phyloP scores from a whole-genome alignment of 2,329 filamentous ascomycete genomes.

The Aspergillus ochraceoroseus region DNA sequence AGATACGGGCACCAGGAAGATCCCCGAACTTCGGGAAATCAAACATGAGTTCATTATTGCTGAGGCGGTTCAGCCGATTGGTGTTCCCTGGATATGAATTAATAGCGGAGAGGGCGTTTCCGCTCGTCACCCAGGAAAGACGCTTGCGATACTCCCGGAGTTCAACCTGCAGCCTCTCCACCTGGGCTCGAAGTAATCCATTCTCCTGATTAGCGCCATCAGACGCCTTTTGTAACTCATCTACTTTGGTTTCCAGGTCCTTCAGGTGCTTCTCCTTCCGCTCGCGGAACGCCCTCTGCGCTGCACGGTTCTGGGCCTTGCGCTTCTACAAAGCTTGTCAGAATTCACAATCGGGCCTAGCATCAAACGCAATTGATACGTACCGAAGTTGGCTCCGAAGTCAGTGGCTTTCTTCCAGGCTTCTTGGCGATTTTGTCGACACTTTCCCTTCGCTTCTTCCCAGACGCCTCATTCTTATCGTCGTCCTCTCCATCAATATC shows the following conservation, averaged over 20 bases:
- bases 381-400: constrained; percentile 92
- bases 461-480: constrained; percentile 60
- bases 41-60: constrained; percentile 82
- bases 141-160: constrained; percentile 87
- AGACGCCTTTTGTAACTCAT: constrained; percentile 70
- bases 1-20: constrained; percentile 54
- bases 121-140: constrained; percentile 58
- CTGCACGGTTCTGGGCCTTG: constrained; percentile 91
- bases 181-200: constrained; percentile 71
- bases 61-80: constrained; percentile 54
- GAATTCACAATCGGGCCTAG: constrained; percentile 7
- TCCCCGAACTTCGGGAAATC: constrained; percentile 93
- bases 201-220: constrained; percentile 83
- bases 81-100: constrained; percentile 45
- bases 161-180: constrained; percentile 80
- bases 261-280: constrained; percentile 75
- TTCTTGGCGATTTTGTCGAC: constrained; percentile 90
- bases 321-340: constrained; percentile 40
- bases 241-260: constrained; percentile 53
- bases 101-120: constrained; percentile 46
- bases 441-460: constrained; percentile 67
- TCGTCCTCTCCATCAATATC: constrained; percentile 51
- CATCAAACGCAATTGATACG: constrained; percentile 40
- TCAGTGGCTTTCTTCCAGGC: constrained; percentile 90
- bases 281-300: constrained; percentile 88